Evolutionary conservation across 2,329 filamentous ascomycete species (phyloP), one percentile per base, ranked within the genome.

Genomic region (Curvularia sp.): DNA sequence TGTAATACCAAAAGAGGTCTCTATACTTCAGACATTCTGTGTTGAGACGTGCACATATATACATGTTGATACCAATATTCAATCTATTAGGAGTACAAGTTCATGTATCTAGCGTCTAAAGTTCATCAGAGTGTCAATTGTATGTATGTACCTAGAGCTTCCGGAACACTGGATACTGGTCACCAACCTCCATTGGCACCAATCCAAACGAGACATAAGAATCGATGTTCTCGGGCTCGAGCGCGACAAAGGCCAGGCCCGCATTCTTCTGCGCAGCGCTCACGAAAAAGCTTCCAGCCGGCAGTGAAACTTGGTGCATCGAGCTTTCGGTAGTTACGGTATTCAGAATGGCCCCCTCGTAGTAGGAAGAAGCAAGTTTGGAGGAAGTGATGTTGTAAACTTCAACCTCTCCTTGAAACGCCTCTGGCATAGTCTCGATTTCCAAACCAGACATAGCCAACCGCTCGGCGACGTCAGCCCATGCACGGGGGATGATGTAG

Each of bases 191-290:
- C 59, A 78, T 39, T 8, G 74, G 73, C 23, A 78, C 69, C 25
- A 77, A 72, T 3, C 71, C 71, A 59, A 75, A 77, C 7, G 70
- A 75, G 3, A 78, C 75, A 58, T 74, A 77, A 5, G 68, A 73
- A 45, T 77, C 75, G 28, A 74, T 73, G 18, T 74, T 73, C 63
- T 78, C 75, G 5, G 75, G 76, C 57, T 78, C 75, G 5, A 78
- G 60, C n/a, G 74, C 67, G 23, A 75, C 71, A 60, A 77, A 76
- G 2, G 76, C 75, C 18, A 77, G 30, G 0, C 68, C 75, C 1
- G 74, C 73, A 38, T 78, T 78, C 62, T 77, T 77, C 66, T 78
- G 76, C 54, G 65, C 65, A 23, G 68, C 71, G 34, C 65, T 71
- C 9, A 78, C 66, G 18, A 66, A 69, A 54, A 75, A 78, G 28